Evolutionary conservation across 1,139 yeast species (phyloP), one percentile per base, ranked within the genome.

Genomic region (Yamadazyma buinensis): DNA sequence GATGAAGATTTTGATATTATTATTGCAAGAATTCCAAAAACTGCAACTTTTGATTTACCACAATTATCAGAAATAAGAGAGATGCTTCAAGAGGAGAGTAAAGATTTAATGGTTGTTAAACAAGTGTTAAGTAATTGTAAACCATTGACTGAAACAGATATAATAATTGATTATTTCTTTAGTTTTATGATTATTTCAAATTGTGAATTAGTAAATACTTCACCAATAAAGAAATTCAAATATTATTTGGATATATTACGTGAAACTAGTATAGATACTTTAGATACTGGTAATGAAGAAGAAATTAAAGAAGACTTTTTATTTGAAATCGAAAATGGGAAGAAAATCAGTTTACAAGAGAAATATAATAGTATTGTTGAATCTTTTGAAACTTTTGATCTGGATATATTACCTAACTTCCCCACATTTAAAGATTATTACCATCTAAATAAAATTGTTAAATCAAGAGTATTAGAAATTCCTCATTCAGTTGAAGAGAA

Each of bases 391-490:
- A n/a, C n/a, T n/a, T n/a, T n/a, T n/a, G n/a, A n/a, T 20, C 26
- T 34, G 26, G 17, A 13, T 7, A 13, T 27, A 2, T n/a, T 26
- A 3, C n/a, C 20, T 14, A n/a, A 5, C 7, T 31, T 40, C 15
- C 43, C 41, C 46, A 20, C 48, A 49, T 67, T 57, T 39, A 54
- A 45, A 1, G 56, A 51, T 24, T 59, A 62, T 17, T 56, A 51
- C 32, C 80, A 70, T 36, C 48, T 79, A 11, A 61, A 58, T 34
- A 67, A 72, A 27, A 79, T 81, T 0, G 61, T 80, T 0, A 58
- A 67, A 29, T 79, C 86, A 1, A 60, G 90, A 38, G 71, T 75
- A 1, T 57, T 81, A 33, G 87, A 80, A 49, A 78, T 81, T 3
- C 88, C 90, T 2, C 59, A 73, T 32, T 48, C 41, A 2, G 46